A percentile compares a stretch with the other conserved stretches of the same genome.
These are phyloP conservation scores for Melaleuca alternifolia DNA, from an alignment of 345 rosid genomes.

Conservation along the genomic window DNA sequence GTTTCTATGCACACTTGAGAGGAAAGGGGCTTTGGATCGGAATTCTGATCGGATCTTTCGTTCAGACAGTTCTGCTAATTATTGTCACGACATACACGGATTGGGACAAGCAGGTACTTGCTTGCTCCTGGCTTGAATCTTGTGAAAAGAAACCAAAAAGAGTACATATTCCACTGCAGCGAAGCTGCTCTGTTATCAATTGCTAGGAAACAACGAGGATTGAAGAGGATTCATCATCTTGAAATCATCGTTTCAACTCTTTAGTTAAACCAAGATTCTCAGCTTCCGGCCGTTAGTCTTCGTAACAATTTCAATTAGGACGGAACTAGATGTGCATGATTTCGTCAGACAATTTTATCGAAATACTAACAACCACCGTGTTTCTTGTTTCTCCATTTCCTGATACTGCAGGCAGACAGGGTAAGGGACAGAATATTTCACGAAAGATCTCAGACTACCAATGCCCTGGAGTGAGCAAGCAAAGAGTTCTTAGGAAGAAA, in stretches of 20 bases:
- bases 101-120: constrained; percentile 49
- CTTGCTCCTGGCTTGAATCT: neutral
- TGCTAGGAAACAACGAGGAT: neutral
- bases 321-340: neutral
- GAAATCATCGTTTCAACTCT: neutral
- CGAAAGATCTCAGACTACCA: neutral
- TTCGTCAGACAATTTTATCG: neutral
- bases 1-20: constrained; percentile 26
- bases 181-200: neutral
- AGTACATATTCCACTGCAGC: neutral
- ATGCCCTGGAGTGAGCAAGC: neutral
- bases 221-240: neutral
- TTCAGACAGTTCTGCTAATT: constrained; percentile 27
- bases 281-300: neutral
- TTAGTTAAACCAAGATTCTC: neutral
- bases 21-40: constrained; percentile 60
- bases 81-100: constrained; percentile 30
- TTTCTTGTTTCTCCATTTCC: neutral
- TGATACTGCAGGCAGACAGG: constrained; percentile 21
- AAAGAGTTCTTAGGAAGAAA: neutral
- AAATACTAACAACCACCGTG: neutral
- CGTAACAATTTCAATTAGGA: neutral
- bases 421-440: constrained; percentile 30
- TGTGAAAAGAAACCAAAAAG: neutral
- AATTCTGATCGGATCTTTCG: constrained; percentile 19